Evolutionary conservation across 805 yeast genomes (phyloP).

Genomic region (Maudiozyma barnettii): DNA sequence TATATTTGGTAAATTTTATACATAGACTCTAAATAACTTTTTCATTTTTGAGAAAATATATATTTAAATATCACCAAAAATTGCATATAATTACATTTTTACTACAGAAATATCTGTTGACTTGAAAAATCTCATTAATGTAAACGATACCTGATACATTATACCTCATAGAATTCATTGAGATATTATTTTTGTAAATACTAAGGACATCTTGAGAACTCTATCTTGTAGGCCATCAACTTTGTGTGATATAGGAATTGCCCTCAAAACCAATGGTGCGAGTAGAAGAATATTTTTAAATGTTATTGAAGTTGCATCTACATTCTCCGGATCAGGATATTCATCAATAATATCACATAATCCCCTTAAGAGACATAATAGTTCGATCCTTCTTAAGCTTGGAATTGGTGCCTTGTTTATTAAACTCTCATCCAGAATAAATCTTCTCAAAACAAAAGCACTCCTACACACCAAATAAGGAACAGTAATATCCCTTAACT

Average conservation of each 20-base stretch:
- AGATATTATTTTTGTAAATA: conserved; percentile 18
- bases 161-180: not conserved
- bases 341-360: conserved; percentile 25
- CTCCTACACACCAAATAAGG: conserved; percentile 49
- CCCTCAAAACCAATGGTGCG: conserved; percentile 24
- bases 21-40: not conserved
- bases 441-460: conserved; percentile 53
- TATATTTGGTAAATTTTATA: not conserved
- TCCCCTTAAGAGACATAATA: conserved; percentile 40
- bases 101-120: not conserved
- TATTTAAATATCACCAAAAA: not conserved
- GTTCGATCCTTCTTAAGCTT: conserved; percentile 53
- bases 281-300: conserved; percentile 13
- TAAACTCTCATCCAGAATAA: conserved; percentile 52
- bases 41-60: not conserved
- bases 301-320: conserved; percentile 1
- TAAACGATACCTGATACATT: too few relatives aligned
- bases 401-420: conserved; percentile 58
- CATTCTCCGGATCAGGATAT: not conserved
- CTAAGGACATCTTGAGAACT: conserved; percentile 21
- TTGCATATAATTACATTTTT: not conserved
- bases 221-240: conserved; percentile 23
- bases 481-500: conserved; percentile 25
- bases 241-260: conserved; percentile 28
- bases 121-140: too few relatives aligned